Evolutionary conservation across 208 protist genomes (phyloP).

Genomic region (Wallacemonas sp.): DNA sequence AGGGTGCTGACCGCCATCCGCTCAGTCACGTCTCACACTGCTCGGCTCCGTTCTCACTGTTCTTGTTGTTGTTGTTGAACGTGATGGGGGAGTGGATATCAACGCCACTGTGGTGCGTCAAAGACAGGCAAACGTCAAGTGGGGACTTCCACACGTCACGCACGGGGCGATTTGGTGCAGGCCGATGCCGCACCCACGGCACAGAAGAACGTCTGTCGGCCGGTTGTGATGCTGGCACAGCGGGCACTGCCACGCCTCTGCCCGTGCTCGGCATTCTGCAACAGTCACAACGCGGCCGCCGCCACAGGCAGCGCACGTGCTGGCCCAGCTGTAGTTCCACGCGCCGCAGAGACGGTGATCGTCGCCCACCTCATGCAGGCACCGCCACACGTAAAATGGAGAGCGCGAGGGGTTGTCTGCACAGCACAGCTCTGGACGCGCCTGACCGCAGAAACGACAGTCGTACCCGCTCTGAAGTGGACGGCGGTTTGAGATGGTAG

Average conservation of each 20-base stretch:
- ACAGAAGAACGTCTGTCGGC: constrained; percentile 68
- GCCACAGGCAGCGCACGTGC: constrained; percentile 39
- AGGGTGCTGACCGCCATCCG: not conserved
- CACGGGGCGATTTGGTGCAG: constrained; percentile 42
- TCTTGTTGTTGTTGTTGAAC: not conserved
- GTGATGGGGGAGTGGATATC: not conserved
- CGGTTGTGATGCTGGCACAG: constrained; percentile 47
- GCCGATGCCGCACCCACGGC: constrained; percentile 39
- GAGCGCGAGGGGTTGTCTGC: not conserved
- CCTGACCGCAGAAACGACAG: constrained; percentile 47
- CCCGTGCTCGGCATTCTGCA: constrained; percentile 57
- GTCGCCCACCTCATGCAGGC: constrained; percentile 39
- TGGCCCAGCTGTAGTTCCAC: constrained; percentile 83
- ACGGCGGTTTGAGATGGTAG: constrained; percentile 19
- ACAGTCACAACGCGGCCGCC: constrained; percentile 31
- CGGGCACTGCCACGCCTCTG: constrained; percentile 47
- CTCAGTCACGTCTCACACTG: constrained; percentile 1
- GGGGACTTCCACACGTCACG: constrained; percentile 22
- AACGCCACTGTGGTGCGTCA: not conserved
- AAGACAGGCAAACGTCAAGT: constrained; percentile 10
- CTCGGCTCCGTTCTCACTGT: not conserved
- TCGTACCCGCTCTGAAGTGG: constrained; percentile 52
- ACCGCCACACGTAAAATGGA: constrained; percentile 61
- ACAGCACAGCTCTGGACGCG: constrained; percentile 39
- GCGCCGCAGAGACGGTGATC: constrained; percentile 32